Percentiles rank a stretch among this genome's conserved stretches.
Evolutionary conservation across 2,329 filamentous ascomycete species (phyloP).

Genomic region (Cyphellophora attinorum): DNA sequence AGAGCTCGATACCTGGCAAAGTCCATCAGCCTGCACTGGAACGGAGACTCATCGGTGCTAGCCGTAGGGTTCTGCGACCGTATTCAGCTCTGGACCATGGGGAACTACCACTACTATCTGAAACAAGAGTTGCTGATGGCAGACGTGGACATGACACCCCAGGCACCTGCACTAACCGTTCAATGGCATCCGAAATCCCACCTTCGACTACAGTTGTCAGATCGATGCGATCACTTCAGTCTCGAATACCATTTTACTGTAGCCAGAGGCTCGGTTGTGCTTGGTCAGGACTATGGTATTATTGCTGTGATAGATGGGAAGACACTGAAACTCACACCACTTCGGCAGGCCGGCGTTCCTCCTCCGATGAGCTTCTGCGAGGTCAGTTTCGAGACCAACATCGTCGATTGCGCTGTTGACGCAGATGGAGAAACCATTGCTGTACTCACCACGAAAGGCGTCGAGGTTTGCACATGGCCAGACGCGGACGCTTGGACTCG

Average conservation of each 20-base stretch:
- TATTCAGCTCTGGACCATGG: slow-evolving; percentile 92
- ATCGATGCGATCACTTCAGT: slow-evolving; percentile 15
- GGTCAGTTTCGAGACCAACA: slow-evolving; percentile 50
- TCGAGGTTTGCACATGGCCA: slow-evolving; percentile 63
- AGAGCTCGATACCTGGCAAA: slow-evolving; percentile 45
- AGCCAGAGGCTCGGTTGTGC: slow-evolving; percentile 56
- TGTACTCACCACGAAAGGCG: slow-evolving; percentile 56
- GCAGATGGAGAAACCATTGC: slow-evolving; percentile 56
- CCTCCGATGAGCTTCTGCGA: slow-evolving; percentile 87
- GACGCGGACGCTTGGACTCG: slow-evolving; percentile 31
- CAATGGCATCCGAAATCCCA: slow-evolving; percentile 82
- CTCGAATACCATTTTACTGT: slow-evolving; percentile 9
- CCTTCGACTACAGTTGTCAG: slow-evolving; percentile 55
- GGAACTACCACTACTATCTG: slow-evolving; percentile 96
- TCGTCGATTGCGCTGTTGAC: slow-evolving; percentile 67
- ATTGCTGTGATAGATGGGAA: slow-evolving; percentile 79
- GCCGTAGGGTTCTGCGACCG: slow-evolving; percentile 66
- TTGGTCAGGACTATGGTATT: slow-evolving; percentile 67
- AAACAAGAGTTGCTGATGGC: slow-evolving; percentile 66
- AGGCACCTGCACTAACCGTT: slow-evolving; percentile 21
- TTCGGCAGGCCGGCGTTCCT: slow-evolving; percentile 74
- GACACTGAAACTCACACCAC: slow-evolving; percentile 72
- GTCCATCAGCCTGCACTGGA: slow-evolving; percentile 69
- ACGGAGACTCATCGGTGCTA: slow-evolving; percentile 80
- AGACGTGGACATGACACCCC: slow-evolving; percentile 5